Evolutionary conservation across 208 protist genomes (phyloP), one percentile per base, ranked within the genome.

Genomic region (Crithidia sp.): DNA sequence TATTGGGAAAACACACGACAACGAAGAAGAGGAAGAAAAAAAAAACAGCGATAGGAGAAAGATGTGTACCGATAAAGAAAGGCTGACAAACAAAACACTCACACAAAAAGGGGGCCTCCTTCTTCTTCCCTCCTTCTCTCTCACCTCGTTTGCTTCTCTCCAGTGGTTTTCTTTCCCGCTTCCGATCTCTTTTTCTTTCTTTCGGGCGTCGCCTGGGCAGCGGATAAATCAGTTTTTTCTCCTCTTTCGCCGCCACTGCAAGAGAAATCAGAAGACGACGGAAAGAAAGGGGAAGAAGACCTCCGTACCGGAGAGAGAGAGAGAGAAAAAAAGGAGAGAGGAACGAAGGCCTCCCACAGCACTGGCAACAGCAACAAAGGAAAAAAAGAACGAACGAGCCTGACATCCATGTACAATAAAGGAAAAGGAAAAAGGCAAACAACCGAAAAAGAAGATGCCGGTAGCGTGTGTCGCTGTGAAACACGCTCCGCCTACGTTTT

Each of bases 1-100:
- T 28, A 28, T 28, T 28, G 28, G 28, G 44, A 60, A 60, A 7
- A 40, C 5, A 10, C 44, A 6, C 17, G 7, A 52, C 60, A 54
- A 52, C 17, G 14, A 40, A 16, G 5, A 19, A 9, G 41, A 50
- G 10, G 16, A 7, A 49, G 49, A 45, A 63, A 64, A 73, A 73
- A 63, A 56, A 73, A 58, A 50, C n/a, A 10, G 28, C 41, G 60
- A 65, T 63, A 60, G 13, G 17, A 78, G 19, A 71, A 56, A 37
- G 17, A 49, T 28, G 28, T 28, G 28, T 28, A 28, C 28, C 28
- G 28, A 28, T 28, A 28, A 28, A 28, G 16, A 16, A 47, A 53
- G 14, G 0, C 19, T 37, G 8, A 57, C 62, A 17, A 57, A 64
- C 50, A 57, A 57, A 61, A 68, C 8, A 52, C 17, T 28, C 40